Conservation (phyloP, 352 stramenopile genomes). For the Plasmopara viticola region DNA sequence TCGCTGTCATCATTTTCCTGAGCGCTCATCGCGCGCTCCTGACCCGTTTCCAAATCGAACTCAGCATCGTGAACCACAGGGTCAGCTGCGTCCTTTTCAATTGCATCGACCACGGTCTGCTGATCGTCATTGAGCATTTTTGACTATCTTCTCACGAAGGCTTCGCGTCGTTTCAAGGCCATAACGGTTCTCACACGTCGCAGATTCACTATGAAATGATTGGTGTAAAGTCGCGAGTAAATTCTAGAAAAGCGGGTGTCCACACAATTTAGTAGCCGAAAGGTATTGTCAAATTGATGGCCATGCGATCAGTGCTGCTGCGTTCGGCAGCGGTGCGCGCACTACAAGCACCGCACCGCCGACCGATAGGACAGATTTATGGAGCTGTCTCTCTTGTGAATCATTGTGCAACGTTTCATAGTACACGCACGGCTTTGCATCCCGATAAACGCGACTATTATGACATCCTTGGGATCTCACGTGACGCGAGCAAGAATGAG, state of each 20-base stretch:
- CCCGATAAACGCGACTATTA: slow-evolving; percentile 94
- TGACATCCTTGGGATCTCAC: slow-evolving; percentile 89
- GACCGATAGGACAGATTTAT: not conserved
- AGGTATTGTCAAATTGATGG: slow-evolving; percentile 15
- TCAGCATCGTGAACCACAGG: slow-evolving; percentile 6
- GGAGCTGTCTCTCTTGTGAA: slow-evolving; percentile 11
- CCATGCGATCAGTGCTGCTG: slow-evolving; percentile 27
- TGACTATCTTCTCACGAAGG: not conserved
- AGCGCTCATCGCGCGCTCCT: not conserved
- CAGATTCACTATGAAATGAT: slow-evolving; percentile 10
- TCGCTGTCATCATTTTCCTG: slow-evolving; percentile 34
- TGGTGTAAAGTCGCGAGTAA: slow-evolving; percentile 5
- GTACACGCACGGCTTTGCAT: slow-evolving; percentile 42
- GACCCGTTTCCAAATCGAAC: slow-evolving; percentile 2
- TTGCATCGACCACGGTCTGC: not conserved
- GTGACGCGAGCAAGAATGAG: slow-evolving; percentile 87
- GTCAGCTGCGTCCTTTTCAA: slow-evolving; percentile 4
- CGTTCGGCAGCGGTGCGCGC: slow-evolving; percentile 16
- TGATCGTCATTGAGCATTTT: slow-evolving; percentile 3
- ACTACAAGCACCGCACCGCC: slow-evolving; percentile 6
- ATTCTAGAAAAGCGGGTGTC: slow-evolving; percentile 25
- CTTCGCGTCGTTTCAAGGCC: slow-evolving; percentile 15
- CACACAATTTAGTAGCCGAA: slow-evolving; percentile 18
- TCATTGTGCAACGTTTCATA: slow-evolving; percentile 47
- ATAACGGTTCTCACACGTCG: slow-evolving; percentile 30